Evolutionary conservation across 1,284 basidiomycete genomes (phyloP).

Genomic region (Tilletia indica): DNA sequence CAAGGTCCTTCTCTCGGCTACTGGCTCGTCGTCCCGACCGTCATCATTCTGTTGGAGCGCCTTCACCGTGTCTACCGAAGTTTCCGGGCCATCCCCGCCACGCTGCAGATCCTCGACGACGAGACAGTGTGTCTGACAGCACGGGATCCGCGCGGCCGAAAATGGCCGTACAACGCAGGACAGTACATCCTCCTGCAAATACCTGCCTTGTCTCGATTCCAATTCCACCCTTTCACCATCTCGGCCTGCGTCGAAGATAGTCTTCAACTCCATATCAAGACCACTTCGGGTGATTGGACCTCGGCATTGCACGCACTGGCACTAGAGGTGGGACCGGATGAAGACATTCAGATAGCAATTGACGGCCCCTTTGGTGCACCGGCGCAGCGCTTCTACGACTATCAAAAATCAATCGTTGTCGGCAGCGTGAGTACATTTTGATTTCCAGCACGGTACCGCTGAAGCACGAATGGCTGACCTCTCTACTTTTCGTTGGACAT

Average conservation of each 20-base stretch:
- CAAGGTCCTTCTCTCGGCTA: constrained; percentile 21
- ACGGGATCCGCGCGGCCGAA: neutral
- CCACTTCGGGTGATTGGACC: constrained; percentile 21
- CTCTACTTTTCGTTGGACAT: too few species aligned
- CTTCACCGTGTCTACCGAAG: neutral
- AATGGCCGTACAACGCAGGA: constrained; percentile 22
- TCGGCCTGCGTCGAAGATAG: constrained; percentile 16
- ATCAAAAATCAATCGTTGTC: constrained; percentile 18
- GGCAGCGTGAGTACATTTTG: constrained; percentile 6
- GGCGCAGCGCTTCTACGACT: constrained; percentile 23
- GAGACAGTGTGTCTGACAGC: constrained; percentile 15
- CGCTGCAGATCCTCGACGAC: constrained; percentile 2
- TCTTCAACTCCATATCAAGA: constrained; percentile 22
- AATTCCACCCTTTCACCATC: constrained; percentile 26
- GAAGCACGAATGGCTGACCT: too few species aligned
- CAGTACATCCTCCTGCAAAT: constrained; percentile 23
- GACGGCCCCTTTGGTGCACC: constrained; percentile 25
- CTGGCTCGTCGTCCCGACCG: constrained; percentile 16
- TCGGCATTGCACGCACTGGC: constrained; percentile 12
- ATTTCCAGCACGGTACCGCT: too few species aligned
- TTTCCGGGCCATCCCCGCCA: neutral
- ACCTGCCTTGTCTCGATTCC: constrained; percentile 13
- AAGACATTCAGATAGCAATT: constrained; percentile 15
- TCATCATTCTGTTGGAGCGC: constrained; percentile 22
- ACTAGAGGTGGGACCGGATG: neutral